These are phyloP conservation scores for Diaporthe sp. DNA, from an alignment of 2,329 filamentous ascomycete genomes.

Conservation along the genomic window DNA sequence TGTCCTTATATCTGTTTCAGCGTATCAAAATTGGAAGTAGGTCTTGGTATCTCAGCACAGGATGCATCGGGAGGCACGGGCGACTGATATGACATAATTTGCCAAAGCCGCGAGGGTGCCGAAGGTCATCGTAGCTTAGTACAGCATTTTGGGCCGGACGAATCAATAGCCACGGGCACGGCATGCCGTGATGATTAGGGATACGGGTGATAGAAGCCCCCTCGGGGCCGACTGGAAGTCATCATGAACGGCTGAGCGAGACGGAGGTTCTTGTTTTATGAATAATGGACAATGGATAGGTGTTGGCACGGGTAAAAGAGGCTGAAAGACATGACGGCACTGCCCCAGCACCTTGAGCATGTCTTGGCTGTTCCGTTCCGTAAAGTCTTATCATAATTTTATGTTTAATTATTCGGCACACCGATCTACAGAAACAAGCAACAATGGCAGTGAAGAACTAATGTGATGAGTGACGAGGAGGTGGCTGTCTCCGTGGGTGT, in stretches of 20 bases:
- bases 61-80: not conserved
- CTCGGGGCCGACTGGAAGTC: not conserved
- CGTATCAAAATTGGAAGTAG: accelerated
- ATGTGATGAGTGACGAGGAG: not conserved
- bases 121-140: not conserved
- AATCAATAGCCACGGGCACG: not conserved
- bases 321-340: not conserved
- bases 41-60: not conserved
- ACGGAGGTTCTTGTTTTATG: not conserved
- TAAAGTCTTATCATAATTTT: not conserved
- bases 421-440: not conserved
- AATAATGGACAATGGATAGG: not conserved
- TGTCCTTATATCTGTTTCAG: not conserved
- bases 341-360: not conserved
- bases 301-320: not conserved
- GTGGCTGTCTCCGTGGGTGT: not conserved
- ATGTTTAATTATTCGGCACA: not conserved
- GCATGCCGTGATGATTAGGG: not conserved
- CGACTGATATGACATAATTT: not conserved
- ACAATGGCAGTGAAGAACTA: not conserved
- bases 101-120: not conserved
- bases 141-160: not conserved
- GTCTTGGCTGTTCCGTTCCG: not conserved
- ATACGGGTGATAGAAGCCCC: not conserved
- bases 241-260: not conserved